A percentile compares a stretch with the other conserved stretches of the same genome.
Evolutionary conservation across 345 rosid genomes (phyloP).

Genomic region (Aquilaria sinensis): DNA sequence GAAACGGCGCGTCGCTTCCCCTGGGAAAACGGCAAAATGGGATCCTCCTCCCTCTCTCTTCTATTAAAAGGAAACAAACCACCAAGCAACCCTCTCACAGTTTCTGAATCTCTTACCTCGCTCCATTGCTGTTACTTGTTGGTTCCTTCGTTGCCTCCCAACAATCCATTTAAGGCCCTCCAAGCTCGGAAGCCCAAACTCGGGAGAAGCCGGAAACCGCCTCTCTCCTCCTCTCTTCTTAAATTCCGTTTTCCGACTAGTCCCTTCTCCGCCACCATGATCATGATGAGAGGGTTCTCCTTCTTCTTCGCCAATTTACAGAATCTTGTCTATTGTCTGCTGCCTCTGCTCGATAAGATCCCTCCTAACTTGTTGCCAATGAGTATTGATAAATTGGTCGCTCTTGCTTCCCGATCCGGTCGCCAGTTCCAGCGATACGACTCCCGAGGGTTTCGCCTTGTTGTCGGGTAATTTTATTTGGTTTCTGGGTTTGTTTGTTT

Average conservation of each 20-base stretch:
- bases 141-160: neutral
- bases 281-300: constrained; percentile 27
- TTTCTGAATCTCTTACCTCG: too few relatives aligned
- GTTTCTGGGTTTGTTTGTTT: neutral
- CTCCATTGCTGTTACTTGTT: neutral
- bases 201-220: too few relatives aligned
- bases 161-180: neutral
- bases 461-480: constrained; percentile 53
- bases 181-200: neutral
- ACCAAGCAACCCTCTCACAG: too few relatives aligned
- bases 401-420: constrained; percentile 57
- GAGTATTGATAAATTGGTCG: constrained; percentile 35
- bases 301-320: constrained; percentile 27
- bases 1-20: too few relatives aligned
- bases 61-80: too few relatives aligned
- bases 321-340: constrained; percentile 22
- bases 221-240: neutral
- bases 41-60: too few relatives aligned
- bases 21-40: too few relatives aligned
- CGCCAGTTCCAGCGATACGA: constrained; percentile 63
- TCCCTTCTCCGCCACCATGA: too few relatives aligned
- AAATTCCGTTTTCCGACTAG: neutral
- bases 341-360: constrained; percentile 34
- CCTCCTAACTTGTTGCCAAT: constrained; percentile 24
- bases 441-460: constrained; percentile 45